phyloP scores from a whole-genome alignment of 2,329 filamentous ascomycete genomes.

The Nothophoma quercina region DNA sequence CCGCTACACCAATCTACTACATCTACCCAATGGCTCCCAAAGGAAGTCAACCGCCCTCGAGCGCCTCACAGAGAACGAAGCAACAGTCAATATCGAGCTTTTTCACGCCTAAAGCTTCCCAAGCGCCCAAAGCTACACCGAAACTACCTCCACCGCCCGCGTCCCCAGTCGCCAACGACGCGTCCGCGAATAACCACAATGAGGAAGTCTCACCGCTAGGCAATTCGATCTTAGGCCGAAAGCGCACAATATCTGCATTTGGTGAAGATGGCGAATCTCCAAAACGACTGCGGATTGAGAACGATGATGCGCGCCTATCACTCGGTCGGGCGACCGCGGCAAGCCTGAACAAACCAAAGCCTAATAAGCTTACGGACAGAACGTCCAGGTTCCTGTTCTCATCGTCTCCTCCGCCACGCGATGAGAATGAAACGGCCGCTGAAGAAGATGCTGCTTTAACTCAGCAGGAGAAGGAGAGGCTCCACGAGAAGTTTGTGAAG shows the following conservation, averaged over 20 bases:
- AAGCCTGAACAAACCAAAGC: conserved; percentile 39
- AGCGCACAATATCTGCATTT: conserved; percentile 49
- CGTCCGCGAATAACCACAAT: conserved; percentile 22
- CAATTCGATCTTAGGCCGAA: conserved; percentile 19
- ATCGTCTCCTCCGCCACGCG: conserved; percentile 53
- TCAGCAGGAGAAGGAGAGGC: conserved; percentile 68
- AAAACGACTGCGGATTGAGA: conserved; percentile 48
- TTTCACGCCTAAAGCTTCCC: conserved; percentile 64
- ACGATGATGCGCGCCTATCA: conserved; percentile 29
- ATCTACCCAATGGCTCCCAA: conserved; percentile 48
- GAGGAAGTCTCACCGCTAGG: conserved; percentile 4
- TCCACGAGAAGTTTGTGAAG: conserved; percentile 87
- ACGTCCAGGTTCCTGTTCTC: conserved; percentile 68
- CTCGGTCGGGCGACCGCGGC: conserved; percentile 33
- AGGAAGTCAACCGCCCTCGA: conserved; percentile 40
- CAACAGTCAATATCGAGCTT: conserved; percentile 88
- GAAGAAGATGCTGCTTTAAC: conserved; percentile 60
- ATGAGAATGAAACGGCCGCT: conserved; percentile 50
- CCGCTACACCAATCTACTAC: background rate
- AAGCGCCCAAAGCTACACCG: conserved; percentile 40
- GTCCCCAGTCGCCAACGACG: conserved; percentile 28
- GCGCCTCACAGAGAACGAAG: conserved; percentile 62
- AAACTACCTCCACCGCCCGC: conserved; percentile 27
- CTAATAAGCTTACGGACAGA: conserved; percentile 52
- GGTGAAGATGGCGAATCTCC: conserved; percentile 48